Evolutionary conservation across 2,329 filamentous ascomycete genomes (phyloP).

Genomic region (Paecilomyces dactylethromorphus): DNA sequence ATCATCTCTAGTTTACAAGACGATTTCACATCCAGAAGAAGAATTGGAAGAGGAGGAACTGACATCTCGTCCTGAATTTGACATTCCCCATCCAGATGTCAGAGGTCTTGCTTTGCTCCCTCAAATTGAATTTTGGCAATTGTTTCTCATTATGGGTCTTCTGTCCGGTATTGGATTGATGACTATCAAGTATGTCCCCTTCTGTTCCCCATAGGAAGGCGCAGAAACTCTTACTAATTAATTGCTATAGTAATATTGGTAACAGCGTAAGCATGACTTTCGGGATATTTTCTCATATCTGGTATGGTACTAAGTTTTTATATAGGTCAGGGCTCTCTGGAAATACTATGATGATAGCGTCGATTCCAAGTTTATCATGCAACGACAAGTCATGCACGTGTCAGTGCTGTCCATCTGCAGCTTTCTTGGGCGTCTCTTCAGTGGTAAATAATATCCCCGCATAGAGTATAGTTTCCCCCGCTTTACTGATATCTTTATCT

Average conservation of each 20-base stretch:
- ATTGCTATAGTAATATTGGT: conserved; percentile 71
- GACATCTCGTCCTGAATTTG: conserved; percentile 60
- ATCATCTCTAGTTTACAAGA: conserved; percentile 70
- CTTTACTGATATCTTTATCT: not conserved
- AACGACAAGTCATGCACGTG: conserved; percentile 83
- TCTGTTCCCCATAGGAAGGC: not conserved
- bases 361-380: conserved; percentile 66
- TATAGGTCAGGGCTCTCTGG: conserved; percentile 71
- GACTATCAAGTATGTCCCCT: conserved; percentile 82
- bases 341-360: conserved; percentile 71
- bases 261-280: conserved; percentile 55
- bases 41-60: conserved; percentile 40
- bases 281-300: not conserved
- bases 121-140: conserved; percentile 78
- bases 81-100: conserved; percentile 81
- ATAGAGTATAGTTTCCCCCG: conserved; percentile 9
- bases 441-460: conserved; percentile 48
- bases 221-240: conserved; percentile 20
- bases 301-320: not conserved
- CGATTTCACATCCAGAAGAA: conserved; percentile 49
- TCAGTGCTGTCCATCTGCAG: conserved; percentile 87
- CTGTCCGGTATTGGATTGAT: conserved; percentile 90
- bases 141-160: conserved; percentile 83
- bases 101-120: conserved; percentile 70
- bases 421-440: conserved; percentile 72